phyloP scores from a whole-genome alignment of 352 stramenopile species.

The Thraustochytrium sp. region DNA sequence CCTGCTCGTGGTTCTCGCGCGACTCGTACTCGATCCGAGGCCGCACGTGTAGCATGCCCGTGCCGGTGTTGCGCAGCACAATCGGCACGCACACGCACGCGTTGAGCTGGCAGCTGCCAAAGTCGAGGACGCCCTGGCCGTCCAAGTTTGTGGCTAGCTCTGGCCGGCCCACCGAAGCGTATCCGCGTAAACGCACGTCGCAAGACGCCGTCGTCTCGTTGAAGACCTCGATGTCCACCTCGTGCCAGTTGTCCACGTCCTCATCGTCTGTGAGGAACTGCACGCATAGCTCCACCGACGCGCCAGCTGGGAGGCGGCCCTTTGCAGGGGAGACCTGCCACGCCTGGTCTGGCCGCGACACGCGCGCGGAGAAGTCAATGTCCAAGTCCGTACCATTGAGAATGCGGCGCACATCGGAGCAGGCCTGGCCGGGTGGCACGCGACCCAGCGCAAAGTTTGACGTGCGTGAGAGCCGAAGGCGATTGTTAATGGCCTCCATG shows the following conservation, averaged over 20 bases:
- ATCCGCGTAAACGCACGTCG: neutral
- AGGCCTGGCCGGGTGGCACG: neutral
- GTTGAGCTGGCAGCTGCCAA: slow-evolving; percentile 14
- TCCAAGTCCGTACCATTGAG: slow-evolving; percentile 7
- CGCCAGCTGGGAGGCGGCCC: neutral
- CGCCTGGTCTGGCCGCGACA: neutral
- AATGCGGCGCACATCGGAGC: neutral
- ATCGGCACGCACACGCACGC: neutral
- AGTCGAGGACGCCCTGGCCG: neutral
- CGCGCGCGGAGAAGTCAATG: neutral
- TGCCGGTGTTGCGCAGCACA: neutral
- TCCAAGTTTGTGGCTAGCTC: neutral
- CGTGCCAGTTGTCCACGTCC: slow-evolving; percentile 13
- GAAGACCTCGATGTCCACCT: neutral
- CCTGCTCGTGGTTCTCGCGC: neutral
- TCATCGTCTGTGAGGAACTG: neutral
- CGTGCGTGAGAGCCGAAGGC: neutral
- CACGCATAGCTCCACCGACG: neutral
- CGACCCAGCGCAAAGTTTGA: slow-evolving; percentile 3
- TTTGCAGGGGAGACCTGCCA: neutral
- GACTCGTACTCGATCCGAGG: slow-evolving; percentile 9
- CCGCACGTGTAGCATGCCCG: neutral
- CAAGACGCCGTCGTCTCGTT: neutral
- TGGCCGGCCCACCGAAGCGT: neutral
- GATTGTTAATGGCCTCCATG: slow-evolving; percentile 7